These are phyloP conservation scores for Amanita molliuscula DNA, from an alignment of 768 basidiomycete species.

Conservation along the genomic window DNA sequence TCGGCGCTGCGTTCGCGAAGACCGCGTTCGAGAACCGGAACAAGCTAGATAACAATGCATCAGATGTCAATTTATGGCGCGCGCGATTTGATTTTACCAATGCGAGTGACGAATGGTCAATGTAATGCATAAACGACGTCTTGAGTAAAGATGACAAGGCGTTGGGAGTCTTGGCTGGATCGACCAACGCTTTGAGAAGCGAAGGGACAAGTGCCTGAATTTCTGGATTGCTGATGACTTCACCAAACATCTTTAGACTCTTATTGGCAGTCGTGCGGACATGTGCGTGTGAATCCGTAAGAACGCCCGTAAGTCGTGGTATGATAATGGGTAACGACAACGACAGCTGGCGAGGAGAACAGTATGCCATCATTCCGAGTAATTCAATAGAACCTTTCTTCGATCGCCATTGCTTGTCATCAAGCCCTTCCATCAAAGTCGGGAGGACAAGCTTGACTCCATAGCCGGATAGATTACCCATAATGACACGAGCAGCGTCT, in stretches of 20 bases:
- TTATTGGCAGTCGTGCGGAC: conserved; percentile 89
- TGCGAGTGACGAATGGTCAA: conserved; percentile 96
- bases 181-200: conserved; percentile 89
- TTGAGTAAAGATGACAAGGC: conserved; percentile 82
- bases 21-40: conserved; percentile 92
- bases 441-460: conserved; percentile 95
- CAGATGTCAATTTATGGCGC: background rate
- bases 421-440: conserved; percentile 77
- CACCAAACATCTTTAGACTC: conserved; percentile 95
- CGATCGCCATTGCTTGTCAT: conserved; percentile 97
- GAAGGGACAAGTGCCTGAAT: conserved; percentile 84
- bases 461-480: conserved; percentile 90
- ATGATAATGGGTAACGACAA: conserved; percentile 94
- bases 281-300: conserved; percentile 97
- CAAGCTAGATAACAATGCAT: conserved; percentile 41
- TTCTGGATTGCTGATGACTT: conserved; percentile 97
- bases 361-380: conserved; percentile 97
- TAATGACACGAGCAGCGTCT: conserved; percentile 88
- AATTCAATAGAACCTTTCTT: conserved; percentile 97
- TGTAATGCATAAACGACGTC: conserved; percentile 96
- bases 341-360: conserved; percentile 90
- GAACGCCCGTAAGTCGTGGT: conserved; percentile 85
- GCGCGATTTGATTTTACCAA: conserved; percentile 24
- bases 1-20: conserved; percentile 88
- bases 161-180: conserved; percentile 82